phyloP scores from a whole-genome alignment of 1,284 basidiomycete genomes.

The Phellopilus nigrolimitatus region DNA sequence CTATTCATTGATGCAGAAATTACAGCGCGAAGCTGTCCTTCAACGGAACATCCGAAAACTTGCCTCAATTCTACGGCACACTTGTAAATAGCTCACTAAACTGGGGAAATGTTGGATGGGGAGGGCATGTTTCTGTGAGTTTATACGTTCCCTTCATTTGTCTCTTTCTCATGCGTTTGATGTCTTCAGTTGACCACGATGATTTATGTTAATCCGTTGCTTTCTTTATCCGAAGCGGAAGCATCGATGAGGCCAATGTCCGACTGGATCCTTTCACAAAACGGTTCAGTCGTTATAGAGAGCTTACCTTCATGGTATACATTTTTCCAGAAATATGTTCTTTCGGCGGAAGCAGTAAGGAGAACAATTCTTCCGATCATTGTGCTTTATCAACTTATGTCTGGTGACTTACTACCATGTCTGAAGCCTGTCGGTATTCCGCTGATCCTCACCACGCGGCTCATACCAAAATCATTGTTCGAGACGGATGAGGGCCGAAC shows the following conservation, averaged over 20 bases:
- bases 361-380: constrained; percentile 13
- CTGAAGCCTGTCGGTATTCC: constrained; percentile 29
- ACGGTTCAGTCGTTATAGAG: constrained; percentile 31
- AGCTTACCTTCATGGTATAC: constrained; percentile 30
- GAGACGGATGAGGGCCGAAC: constrained; percentile 24
- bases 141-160: background rate
- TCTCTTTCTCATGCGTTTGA: background rate
- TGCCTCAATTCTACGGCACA: constrained; percentile 8
- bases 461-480: constrained; percentile 30
- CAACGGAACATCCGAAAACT: constrained; percentile 3
- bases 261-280: constrained; percentile 29
- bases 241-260: constrained; percentile 30
- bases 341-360: constrained; percentile 27
- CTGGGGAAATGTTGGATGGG: constrained; percentile 24
- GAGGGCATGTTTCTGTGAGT: constrained; percentile 21
- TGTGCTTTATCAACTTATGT: constrained; percentile 8
- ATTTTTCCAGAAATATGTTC: constrained; percentile 32
- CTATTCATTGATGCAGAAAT: background rate
- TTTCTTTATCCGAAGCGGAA: constrained; percentile 28
- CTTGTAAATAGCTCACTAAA: constrained; percentile 18
- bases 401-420: constrained; percentile 12
- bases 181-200: background rate
- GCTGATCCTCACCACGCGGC: constrained; percentile 29
- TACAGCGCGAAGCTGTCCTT: constrained; percentile 2
- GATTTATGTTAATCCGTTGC: constrained; percentile 29